Evolutionary conservation across 1,139 yeast genomes (phyloP), one percentile per base, ranked within the genome.

Genomic region (Scheffersomyces quercinus): DNA sequence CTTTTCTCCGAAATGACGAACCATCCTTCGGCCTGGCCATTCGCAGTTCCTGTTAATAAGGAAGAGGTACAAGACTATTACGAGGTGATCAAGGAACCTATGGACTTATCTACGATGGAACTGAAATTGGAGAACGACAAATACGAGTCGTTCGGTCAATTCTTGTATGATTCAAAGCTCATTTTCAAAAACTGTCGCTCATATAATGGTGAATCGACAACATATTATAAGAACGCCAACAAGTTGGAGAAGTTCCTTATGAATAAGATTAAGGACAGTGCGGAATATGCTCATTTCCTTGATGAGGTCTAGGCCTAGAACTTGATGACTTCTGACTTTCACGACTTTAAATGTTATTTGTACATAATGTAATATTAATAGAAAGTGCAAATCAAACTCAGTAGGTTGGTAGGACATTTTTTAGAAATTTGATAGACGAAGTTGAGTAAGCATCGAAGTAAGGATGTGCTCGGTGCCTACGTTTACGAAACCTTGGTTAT

Each of bases 21-120:
- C 60, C 96, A 93, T 62, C 95, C 98, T 0, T 88, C 97, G 2
- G 95, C 98, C n/a, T 93, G 99, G 99, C 99, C 99, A 28, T 95
- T 95, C 66, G 81, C 91, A 29, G 86, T 82, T 44, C 97, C 99
- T 0, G 99, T 95, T 12, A 89, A 86, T 62, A 82, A 82, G 57
- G 96, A 89, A 39, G 99, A 95, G 59, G 99, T 95, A 12, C 90
- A 96, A 0, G 99, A 95, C 64, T 95, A 95, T 62, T 93, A 93
- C 62, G 96, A 89, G 54, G 95, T 93, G 28, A 93, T 93, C 50
- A 90, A 91, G 60, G 98, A 93, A 62, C 99, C 99, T n/a, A 95
- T 95, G 99, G 99, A 95, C 62, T 70, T 93, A 44, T 82, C 95
- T 26, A 90, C 98, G 0, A 93, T 95, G 97, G 99, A 93, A 60